Evolutionary conservation across 2,329 filamentous ascomycete genomes (phyloP).

Genomic region (Sporothrix brunneoviolacea): DNA sequence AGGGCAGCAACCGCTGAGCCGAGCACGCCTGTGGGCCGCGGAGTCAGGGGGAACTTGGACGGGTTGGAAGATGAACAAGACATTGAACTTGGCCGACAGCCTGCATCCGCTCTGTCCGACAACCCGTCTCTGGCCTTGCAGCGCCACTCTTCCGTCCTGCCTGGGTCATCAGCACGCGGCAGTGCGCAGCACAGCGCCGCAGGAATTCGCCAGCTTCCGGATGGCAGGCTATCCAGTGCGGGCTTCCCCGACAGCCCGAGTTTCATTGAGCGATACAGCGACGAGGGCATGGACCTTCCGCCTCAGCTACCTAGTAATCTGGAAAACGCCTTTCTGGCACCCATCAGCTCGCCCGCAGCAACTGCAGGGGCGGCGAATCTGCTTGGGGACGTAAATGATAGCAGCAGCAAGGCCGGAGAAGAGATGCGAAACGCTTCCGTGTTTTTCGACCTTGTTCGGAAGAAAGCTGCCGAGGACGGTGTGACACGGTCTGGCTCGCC

Average conservation of each 20-base stretch:
- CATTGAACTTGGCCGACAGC: constrained; percentile 63
- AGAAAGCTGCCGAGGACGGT: constrained; percentile 3
- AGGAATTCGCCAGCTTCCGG: constrained; percentile 31
- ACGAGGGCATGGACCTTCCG: constrained; percentile 11
- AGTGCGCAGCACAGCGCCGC: constrained; percentile 19
- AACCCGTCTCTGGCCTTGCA: constrained; percentile 47
- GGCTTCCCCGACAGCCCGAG: constrained; percentile 14
- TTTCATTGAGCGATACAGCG: constrained; percentile 20
- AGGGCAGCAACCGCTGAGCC: constrained; percentile 2
- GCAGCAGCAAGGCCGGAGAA: constrained; percentile 4
- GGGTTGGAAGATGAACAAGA: constrained; percentile 23
- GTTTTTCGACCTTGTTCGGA: constrained; percentile 9
- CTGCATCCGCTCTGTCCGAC: constrained; percentile 59
- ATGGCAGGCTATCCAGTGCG: constrained; percentile 24
- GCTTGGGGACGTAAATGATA: no score
- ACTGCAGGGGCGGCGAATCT: no score
- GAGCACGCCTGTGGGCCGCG: constrained; percentile 12
- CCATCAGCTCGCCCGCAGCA: neutral
- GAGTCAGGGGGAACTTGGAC: neutral
- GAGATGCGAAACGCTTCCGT: constrained; percentile 9
- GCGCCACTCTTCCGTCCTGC: constrained; percentile 39
- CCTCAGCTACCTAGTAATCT: neutral
- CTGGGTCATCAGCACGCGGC: constrained; percentile 36
- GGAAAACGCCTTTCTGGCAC: neutral
- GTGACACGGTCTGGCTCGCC: neutral